Evolutionary conservation across 495 filamentous ascomycete species (phyloP).

Genomic region (Daldinia grandis): DNA sequence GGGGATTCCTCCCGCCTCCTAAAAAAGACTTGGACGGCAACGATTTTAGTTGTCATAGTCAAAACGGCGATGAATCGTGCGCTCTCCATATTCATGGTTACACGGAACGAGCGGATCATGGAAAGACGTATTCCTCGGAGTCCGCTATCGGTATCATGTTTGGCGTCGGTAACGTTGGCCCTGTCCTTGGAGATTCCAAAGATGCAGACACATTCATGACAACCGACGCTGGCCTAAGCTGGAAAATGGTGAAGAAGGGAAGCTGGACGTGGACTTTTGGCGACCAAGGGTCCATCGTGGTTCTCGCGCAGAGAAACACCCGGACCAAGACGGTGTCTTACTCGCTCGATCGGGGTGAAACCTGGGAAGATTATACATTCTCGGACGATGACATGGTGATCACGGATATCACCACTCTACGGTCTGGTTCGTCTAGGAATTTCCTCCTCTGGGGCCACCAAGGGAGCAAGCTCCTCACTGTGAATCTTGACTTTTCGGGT

Average conservation of each 20-base stretch:
- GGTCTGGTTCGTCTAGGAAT: slow-evolving; percentile 85
- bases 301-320: slow-evolving; percentile 69
- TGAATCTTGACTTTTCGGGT: slow-evolving; percentile 89
- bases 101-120: slow-evolving; percentile 81
- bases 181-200: slow-evolving; percentile 64
- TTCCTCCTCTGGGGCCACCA: slow-evolving; percentile 88
- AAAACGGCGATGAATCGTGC: slow-evolving; percentile 67
- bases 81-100: slow-evolving; percentile 94
- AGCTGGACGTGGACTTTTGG: slow-evolving; percentile 91
- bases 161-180: slow-evolving; percentile 89
- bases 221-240: slow-evolving; percentile 84
- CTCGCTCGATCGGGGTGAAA: slow-evolving; percentile 78
- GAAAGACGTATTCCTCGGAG: slow-evolving; percentile 84
- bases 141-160: slow-evolving; percentile 94
- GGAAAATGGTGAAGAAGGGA: slow-evolving; percentile 85
- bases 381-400: slow-evolving; percentile 72
- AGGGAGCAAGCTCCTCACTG: slow-evolving; percentile 63
- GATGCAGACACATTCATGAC: slow-evolving; percentile 89
- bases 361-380: slow-evolving; percentile 80
- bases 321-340: slow-evolving; percentile 77
- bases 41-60: slow-evolving; percentile 69
- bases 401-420: slow-evolving; percentile 82
- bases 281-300: slow-evolving; percentile 90
- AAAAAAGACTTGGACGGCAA: slow-evolving; percentile 73
- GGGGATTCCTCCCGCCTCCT: slow-evolving; percentile 76